Evolutionary conservation across 305 asterid genomes (phyloP).

Genomic region (Fraxinus baroniana): DNA sequence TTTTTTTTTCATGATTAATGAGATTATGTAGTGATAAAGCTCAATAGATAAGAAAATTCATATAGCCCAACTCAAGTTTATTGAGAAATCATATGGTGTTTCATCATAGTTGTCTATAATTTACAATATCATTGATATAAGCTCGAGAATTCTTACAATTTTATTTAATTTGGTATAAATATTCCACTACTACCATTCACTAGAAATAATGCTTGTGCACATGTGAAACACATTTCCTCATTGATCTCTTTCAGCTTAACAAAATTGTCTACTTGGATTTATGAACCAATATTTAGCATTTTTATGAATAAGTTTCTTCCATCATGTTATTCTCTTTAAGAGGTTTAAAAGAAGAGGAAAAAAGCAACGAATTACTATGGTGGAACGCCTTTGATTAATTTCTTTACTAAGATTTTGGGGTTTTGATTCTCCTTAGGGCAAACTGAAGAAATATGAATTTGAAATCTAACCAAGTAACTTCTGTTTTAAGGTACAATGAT

Average conservation of each 20-base stretch:
- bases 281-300: no score
- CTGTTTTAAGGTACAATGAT: conserved; percentile 68
- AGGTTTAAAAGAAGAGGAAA: no score
- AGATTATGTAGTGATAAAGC: no score
- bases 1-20: no score
- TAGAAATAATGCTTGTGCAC: background rate
- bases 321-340: no score
- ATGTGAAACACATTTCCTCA: background rate
- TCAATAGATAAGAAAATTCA: no score
- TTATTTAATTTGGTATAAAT: background rate
- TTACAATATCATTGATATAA: background rate
- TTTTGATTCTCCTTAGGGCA: background rate
- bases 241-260: background rate
- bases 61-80: background rate
- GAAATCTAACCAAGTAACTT: conserved; percentile 15
- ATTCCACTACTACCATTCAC: background rate
- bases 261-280: background rate
- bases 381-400: no score
- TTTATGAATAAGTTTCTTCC: no score
- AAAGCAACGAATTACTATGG: no score
- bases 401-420: conserved; percentile 4
- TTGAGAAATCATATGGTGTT: background rate
- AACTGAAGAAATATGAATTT: background rate
- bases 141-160: conserved; percentile 9
- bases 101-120: background rate